Percentiles rank a stretch among this genome's conserved stretches.
Evolutionary conservation across 2,329 filamentous ascomycete species (phyloP).

Genomic region (Lachnellula willkommii): DNA sequence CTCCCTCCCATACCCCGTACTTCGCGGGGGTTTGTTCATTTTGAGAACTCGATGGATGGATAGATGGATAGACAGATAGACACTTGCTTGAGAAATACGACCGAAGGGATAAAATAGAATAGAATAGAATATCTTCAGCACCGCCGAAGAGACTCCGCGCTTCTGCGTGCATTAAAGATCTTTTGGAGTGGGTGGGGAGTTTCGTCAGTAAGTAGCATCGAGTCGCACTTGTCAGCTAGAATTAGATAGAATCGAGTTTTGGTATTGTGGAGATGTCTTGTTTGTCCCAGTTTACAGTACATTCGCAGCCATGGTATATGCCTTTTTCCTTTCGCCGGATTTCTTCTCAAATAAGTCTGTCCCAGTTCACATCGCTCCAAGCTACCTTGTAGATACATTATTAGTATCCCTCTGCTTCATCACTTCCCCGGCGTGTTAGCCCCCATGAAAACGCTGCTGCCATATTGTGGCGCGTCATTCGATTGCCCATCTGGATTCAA

Average conservation of each 20-base stretch:
- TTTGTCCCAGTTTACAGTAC: neutral
- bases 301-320: neutral
- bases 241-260: neutral
- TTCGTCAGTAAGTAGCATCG: neutral
- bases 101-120: too few species aligned
- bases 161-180: too few species aligned
- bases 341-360: neutral
- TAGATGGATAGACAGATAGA: too few species aligned
- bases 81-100: too few species aligned
- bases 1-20: too few species aligned
- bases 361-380: neutral
- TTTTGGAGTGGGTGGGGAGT: neutral
- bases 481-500: constrained; percentile 13
- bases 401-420: neutral
- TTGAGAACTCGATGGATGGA: too few species aligned
- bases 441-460: constrained; percentile 32
- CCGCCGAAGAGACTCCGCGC: neutral
- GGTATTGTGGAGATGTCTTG: neutral
- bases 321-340: neutral
- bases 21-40: too few species aligned
- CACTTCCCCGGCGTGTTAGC: constrained; percentile 30
- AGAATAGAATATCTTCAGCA: neutral
- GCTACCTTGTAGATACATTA: neutral
- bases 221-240: too few species aligned
- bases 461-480: constrained; percentile 18